A percentile compares a stretch with the other conserved stretches of the same genome.
phyloP scores from a whole-genome alignment of 495 filamentous ascomycete species.

The Chaetomium cochliodes region DNA sequence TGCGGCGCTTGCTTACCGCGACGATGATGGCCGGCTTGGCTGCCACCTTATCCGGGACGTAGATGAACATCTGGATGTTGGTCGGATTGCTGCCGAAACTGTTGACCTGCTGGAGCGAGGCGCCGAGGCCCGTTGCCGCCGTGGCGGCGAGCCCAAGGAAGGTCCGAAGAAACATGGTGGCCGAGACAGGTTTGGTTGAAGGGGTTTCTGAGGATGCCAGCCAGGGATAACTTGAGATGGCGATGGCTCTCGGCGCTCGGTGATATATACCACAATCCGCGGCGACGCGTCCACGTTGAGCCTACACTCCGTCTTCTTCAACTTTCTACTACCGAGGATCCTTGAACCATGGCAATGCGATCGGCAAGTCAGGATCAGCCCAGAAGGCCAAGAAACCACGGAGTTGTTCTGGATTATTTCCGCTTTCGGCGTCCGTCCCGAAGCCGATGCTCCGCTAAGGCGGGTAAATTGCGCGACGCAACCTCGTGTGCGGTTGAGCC shows the following conservation, averaged over 20 bases:
- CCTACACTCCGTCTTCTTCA: too few species aligned
- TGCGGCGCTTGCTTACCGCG: constrained; percentile 24
- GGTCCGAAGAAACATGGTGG: constrained; percentile 25
- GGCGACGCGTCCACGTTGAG: too few species aligned
- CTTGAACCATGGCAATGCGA: constrained; percentile 4
- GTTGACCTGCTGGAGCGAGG: constrained; percentile 40
- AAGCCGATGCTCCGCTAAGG: background rate
- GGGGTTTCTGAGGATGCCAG: background rate
- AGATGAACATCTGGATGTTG: constrained; percentile 42
- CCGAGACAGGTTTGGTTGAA: background rate
- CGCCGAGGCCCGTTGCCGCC: constrained; percentile 25
- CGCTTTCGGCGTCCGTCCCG: background rate
- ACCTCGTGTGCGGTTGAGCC: background rate
- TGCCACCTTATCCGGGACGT: constrained; percentile 43
- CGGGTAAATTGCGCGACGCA: constrained; percentile 12
- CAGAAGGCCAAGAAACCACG: background rate
- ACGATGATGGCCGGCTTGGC: constrained; percentile 40
- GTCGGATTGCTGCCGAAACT: constrained; percentile 42
- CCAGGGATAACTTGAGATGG: too few species aligned
- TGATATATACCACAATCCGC: background rate
- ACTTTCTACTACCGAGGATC: too few species aligned
- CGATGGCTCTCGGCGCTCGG: background rate
- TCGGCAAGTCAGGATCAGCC: constrained; percentile 13
- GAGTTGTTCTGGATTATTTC: background rate
- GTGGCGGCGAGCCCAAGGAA: constrained; percentile 27